These are phyloP conservation scores for Aspergillus bombycis DNA, from an alignment of 2,329 filamentous ascomycete species.

Conservation along the genomic window DNA sequence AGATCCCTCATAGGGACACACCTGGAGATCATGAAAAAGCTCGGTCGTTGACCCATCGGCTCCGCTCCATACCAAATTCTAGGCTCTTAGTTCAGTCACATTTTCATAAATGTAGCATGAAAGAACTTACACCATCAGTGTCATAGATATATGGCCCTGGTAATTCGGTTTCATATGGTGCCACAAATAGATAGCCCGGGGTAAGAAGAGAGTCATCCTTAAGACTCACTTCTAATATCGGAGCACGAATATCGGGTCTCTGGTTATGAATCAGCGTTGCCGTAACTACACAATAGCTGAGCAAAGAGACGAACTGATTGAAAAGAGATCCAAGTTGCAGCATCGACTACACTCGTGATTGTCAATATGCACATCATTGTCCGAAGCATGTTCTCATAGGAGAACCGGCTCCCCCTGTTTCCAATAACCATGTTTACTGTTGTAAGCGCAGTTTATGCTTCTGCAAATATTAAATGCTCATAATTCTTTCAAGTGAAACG, in stretches of 20 bases:
- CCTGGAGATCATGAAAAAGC: constrained; percentile 52
- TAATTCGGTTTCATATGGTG: constrained; percentile 53
- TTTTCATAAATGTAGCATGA: background rate
- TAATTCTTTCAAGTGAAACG: background rate
- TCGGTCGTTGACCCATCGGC: constrained; percentile 53
- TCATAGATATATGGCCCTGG: constrained; percentile 57
- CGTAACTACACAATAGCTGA: background rate
- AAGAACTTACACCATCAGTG: constrained; percentile 47
- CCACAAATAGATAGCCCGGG: constrained; percentile 56
- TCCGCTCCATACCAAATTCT: constrained; percentile 56
- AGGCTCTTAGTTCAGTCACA: background rate
- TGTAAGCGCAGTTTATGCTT: background rate
- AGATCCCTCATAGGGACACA: constrained; percentile 52
- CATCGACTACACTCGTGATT: background rate
- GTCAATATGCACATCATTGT: background rate
- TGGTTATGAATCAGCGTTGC: background rate
- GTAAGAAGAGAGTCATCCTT: constrained; percentile 23
- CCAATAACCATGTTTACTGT: background rate
- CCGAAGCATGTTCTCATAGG: background rate
- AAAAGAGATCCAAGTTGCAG: background rate
- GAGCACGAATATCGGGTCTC: background rate
- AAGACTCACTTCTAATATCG: background rate
- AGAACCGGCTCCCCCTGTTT: background rate
- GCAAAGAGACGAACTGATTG: background rate
- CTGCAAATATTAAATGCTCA: background rate